Evolutionary conservation across 1,284 basidiomycete genomes (phyloP).

Genomic region (Rhodotorula sp.): DNA sequence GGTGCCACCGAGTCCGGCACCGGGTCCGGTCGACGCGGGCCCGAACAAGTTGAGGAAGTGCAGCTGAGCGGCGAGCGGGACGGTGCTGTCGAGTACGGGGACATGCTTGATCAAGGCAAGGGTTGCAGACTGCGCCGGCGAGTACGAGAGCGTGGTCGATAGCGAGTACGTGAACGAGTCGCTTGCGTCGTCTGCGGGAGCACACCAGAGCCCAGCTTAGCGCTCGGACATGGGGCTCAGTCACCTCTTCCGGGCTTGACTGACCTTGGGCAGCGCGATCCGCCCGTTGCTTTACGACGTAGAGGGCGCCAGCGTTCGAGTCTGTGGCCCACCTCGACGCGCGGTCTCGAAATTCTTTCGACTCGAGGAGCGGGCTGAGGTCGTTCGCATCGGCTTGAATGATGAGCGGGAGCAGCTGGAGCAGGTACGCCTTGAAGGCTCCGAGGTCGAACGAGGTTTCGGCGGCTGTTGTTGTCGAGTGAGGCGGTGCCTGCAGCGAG

Average conservation of each 20-base stretch:
- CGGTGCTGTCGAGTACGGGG: slow-evolving; percentile 72
- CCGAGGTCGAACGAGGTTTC: slow-evolving; percentile 45
- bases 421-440: slow-evolving; percentile 58
- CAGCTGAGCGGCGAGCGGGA: slow-evolving; percentile 78
- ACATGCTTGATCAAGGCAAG: slow-evolving; percentile 92
- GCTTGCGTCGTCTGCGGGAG: slow-evolving; percentile 6
- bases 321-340: slow-evolving; percentile 70
- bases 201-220: neutral
- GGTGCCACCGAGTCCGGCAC: slow-evolving; percentile 44
- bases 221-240: no score
- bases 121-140: slow-evolving; percentile 74
- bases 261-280: slow-evolving; percentile 50
- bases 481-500: neutral
- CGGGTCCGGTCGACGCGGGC: slow-evolving; percentile 60
- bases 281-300: slow-evolving; percentile 71
- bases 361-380: slow-evolving; percentile 68
- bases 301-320: slow-evolving; percentile 59
- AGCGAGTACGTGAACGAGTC: slow-evolving; percentile 60
- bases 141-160: slow-evolving; percentile 72
- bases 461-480: neutral
- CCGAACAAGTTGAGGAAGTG: slow-evolving; percentile 92
- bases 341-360: slow-evolving; percentile 61
- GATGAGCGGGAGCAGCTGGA: slow-evolving; percentile 68
- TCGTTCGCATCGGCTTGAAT: slow-evolving; percentile 64
- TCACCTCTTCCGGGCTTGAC: neutral